Base-by-base conservation (phyloP, 176 grass and related monocot genomes). In the Dendrocalamus sinicus region DNA sequence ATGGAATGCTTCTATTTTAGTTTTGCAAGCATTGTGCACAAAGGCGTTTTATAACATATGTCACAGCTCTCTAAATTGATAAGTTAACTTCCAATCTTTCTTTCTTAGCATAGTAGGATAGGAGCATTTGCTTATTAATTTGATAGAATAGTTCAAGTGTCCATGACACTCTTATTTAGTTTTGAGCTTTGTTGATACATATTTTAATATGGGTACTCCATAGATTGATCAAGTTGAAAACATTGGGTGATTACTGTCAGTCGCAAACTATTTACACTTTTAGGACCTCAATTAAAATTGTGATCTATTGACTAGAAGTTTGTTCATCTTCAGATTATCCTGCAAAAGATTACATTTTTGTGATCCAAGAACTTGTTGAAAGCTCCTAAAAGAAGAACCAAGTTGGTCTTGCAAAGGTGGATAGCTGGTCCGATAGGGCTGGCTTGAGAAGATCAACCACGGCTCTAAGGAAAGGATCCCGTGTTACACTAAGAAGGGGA, bases 361-460 rank as follows among this genome's bases (percentile, higher is more conserved):
- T 13, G 26, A 86, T 70, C 58, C 9, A 78, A 86, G 6, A 70
- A 83, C 59, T 15, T 77, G 51, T 60, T 24, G 12, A 22, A 66
- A 72, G 57, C 73, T 83, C 39, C 67, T 90, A 20, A 57, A 66
- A 72, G 44, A 74, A 84, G 10, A 87, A 59, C 79, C 59, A 43
- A 90, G 67, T 87, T 90, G 73, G 70, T 61, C 55, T 82, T 68
- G 47, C 73, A 20, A 57, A 90, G 51, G 73, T 78, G 73, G 79
- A 73, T 78, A 87, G 91, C 93, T 95, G 67, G 93, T 95, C 93
- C 91, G 24, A 37, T 66, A 95, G 93, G 93, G 86, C 93, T 95
- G 93, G 89, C 93, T 91, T 85, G 41, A 87, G 20, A 69, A 72
- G 67, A 76, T 74, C 89, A 95, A 87, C 87, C 93, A 95, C 91